These are phyloP conservation scores for Exsudoporus floridanus DNA, from an alignment of 1,284 basidiomycete species.

Conservation along the genomic window DNA sequence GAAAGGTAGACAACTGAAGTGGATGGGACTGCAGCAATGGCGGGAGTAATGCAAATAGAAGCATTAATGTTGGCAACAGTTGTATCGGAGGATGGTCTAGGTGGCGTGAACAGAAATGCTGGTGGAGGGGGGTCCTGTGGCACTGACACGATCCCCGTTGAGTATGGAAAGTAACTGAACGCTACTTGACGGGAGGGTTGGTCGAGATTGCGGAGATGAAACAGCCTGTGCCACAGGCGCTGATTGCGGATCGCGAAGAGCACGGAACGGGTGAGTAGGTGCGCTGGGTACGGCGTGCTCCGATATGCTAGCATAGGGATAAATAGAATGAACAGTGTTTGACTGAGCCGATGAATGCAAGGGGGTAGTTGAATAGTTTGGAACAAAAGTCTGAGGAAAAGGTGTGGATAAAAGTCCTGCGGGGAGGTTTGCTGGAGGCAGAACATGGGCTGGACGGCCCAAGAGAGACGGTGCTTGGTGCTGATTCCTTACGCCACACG, in stretches of 20 bases:
- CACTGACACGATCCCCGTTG: constrained; percentile 29
- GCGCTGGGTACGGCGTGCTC: constrained; percentile 13
- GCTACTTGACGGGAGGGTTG: constrained; percentile 26
- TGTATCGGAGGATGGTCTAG: constrained; percentile 20
- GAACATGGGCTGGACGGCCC: constrained; percentile 18
- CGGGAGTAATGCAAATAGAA: constrained; percentile 24
- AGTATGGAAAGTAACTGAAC: constrained; percentile 38
- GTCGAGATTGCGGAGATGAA: constrained; percentile 17
- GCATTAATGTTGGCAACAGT: constrained; percentile 13
- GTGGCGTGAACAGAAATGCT: constrained; percentile 24
- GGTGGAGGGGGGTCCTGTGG: constrained; percentile 6
- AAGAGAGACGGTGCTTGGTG: constrained; percentile 48
- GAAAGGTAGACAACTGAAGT: constrained; percentile 1
- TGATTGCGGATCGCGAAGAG: constrained; percentile 9
- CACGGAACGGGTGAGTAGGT: constrained; percentile 6
- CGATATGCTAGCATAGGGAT: constrained; percentile 15
- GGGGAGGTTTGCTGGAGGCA: constrained; percentile 6
- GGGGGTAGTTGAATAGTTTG: constrained; percentile 16
- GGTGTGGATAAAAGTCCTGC: constrained; percentile 14
- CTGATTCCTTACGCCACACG: constrained; percentile 35
- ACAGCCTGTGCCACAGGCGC: constrained; percentile 8
- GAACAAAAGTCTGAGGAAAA: constrained; percentile 15
- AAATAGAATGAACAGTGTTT: constrained; percentile 13
- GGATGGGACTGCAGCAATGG: too few species aligned
- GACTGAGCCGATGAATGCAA: constrained; percentile 19